Conservation (phyloP, 31 red algal species). For the Asparagopsis taxiformis region DNA sequence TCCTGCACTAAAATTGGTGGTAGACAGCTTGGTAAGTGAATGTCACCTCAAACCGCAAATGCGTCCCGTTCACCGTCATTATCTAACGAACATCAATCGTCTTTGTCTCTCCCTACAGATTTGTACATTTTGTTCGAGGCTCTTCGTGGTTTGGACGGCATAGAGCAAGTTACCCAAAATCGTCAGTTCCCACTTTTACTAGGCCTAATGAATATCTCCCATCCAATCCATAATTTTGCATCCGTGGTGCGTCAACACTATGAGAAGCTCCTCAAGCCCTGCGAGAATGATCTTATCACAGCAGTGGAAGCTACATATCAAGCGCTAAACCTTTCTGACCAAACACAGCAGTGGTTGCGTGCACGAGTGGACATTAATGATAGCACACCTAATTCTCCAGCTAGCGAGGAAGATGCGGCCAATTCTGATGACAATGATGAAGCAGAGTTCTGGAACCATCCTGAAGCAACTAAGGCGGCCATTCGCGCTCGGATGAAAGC, state of each 20-base stretch:
- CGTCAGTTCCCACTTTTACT: constrained; percentile 50
- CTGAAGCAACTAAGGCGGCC: constrained; percentile 62
- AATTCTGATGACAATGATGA: constrained; percentile 14
- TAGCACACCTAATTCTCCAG: neutral
- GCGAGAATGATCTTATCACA: constrained; percentile 15
- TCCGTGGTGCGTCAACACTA: constrained; percentile 33
- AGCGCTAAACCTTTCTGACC: neutral
- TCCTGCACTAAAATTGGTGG: constrained; percentile 17
- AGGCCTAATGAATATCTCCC: constrained; percentile 39
- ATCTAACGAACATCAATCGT: neutral
- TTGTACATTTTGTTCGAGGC: constrained; percentile 83
- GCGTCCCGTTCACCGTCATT: neutral
- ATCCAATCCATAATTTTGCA: constrained; percentile 28
- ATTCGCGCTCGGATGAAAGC: constrained; percentile 59
- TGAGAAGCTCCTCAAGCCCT: constrained; percentile 30
- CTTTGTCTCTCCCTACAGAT: constrained; percentile 3
- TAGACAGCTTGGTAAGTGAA: constrained; percentile 19
- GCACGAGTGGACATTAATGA: neutral
- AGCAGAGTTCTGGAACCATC: constrained; percentile 14
- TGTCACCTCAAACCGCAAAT: no score
- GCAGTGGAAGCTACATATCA: constrained; percentile 27
- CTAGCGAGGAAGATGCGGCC: neutral
- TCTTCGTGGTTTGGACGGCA: constrained; percentile 53
- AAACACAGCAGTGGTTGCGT: neutral
- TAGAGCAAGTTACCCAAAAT: constrained; percentile 22